A percentile compares a stretch with the other conserved stretches of the same genome.
Evolutionary conservation across 2,329 filamentous ascomycete species (phyloP).

Genomic region (Neocucurbitaria cava): DNA sequence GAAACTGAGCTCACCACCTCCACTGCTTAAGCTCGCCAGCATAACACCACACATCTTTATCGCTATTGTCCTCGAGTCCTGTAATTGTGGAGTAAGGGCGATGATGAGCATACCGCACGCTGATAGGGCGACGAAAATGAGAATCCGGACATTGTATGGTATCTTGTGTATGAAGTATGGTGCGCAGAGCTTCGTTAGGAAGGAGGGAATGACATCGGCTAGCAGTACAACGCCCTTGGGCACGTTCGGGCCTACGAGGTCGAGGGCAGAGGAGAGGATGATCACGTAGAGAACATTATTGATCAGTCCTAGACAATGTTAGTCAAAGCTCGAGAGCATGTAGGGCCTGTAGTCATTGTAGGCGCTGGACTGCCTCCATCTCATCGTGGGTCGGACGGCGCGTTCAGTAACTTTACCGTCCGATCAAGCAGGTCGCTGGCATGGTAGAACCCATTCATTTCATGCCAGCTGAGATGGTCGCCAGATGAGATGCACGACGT

Average conservation of each 20-base stretch:
- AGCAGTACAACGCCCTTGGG: slow-evolving; percentile 94
- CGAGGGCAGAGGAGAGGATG: slow-evolving; percentile 92
- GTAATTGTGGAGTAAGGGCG: slow-evolving; percentile 73
- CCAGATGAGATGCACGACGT: background rate
- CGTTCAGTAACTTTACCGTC: background rate
- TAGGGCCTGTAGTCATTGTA: background rate
- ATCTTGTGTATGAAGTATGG: slow-evolving; percentile 94
- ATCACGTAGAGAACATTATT: slow-evolving; percentile 99
- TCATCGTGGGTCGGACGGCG: background rate
- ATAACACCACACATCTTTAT: slow-evolving; percentile 84
- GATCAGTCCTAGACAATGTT: slow-evolving; percentile 70
- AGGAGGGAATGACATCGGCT: slow-evolving; percentile 89
- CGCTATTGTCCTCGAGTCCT: slow-evolving; percentile 66
- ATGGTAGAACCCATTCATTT: background rate
- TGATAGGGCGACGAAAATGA: slow-evolving; percentile 77
- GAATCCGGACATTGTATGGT: slow-evolving; percentile 77
- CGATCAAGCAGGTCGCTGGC: background rate
- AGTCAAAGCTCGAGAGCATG: background rate
- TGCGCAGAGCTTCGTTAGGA: slow-evolving; percentile 84
- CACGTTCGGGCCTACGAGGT: slow-evolving; percentile 84
- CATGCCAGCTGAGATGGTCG: background rate
- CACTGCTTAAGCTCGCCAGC: slow-evolving; percentile 83
- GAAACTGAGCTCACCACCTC: slow-evolving; percentile 89
- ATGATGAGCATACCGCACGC: slow-evolving; percentile 88
- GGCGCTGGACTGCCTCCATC: background rate